Evolutionary conservation across 2,329 filamentous ascomycete species (phyloP).

Genomic region (Myotisia sp.): DNA sequence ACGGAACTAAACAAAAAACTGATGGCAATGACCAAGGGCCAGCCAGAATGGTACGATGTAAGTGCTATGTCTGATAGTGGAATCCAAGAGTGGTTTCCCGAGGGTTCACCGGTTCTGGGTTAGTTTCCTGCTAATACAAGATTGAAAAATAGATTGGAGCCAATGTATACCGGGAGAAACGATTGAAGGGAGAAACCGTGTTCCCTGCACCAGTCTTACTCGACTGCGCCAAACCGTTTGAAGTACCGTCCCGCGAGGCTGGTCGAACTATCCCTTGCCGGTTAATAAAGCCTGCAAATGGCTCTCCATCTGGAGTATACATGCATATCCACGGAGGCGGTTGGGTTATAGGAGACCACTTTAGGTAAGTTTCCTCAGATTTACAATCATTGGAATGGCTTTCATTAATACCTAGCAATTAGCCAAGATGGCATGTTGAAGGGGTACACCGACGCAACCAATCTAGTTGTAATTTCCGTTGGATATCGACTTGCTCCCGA

Average conservation of each 20-base stretch:
- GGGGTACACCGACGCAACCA: conserved; percentile 35
- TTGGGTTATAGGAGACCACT: conserved; percentile 23
- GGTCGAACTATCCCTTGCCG: conserved; percentile 40
- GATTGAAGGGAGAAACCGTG: conserved; percentile 39
- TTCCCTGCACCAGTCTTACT: conserved; percentile 36
- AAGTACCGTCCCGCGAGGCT: conserved; percentile 39
- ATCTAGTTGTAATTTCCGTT: conserved; percentile 39
- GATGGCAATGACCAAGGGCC: not conserved
- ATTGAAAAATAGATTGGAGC: conserved; percentile 27
- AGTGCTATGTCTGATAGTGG: not conserved
- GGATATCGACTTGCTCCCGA: conserved; percentile 49
- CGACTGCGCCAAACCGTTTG: conserved; percentile 32
- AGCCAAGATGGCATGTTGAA: conserved; percentile 37
- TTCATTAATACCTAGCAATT: not conserved
- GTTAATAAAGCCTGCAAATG: conserved; percentile 37
- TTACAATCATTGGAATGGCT: conserved; percentile 2
- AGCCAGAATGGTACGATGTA: conserved; percentile 7
- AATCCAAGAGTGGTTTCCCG: not conserved
- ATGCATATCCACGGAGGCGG: conserved; percentile 44
- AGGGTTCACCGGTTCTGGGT: not conserved
- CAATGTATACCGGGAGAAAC: conserved; percentile 40
- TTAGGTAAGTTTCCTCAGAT: conserved; percentile 16
- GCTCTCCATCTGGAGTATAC: conserved; percentile 31
- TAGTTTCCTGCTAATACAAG: not conserved
- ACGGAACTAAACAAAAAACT: conserved; percentile 2